phyloP scores from a whole-genome alignment of 1,284 basidiomycete genomes.

The Puccinia polysora region DNA sequence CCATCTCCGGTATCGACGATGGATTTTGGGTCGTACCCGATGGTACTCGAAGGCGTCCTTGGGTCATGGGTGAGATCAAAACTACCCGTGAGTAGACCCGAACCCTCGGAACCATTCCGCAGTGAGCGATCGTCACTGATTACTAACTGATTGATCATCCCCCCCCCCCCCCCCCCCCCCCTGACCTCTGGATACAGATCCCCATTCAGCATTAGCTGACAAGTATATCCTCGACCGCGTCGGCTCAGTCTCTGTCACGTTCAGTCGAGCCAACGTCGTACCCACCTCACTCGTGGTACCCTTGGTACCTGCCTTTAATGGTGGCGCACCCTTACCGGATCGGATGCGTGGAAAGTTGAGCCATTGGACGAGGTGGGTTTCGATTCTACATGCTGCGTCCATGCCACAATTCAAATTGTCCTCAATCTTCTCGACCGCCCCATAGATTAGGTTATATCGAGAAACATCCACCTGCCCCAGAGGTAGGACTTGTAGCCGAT shows the following conservation, averaged over 20 bases:
- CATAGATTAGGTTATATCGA: constrained; percentile 35
- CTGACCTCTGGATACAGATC: constrained; percentile 9
- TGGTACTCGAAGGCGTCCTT: constrained; percentile 41
- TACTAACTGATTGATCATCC: neutral
- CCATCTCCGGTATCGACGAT: constrained; percentile 30
- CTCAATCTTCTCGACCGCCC: too few relatives aligned
- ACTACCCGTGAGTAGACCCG: constrained; percentile 26
- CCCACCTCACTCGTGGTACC: constrained; percentile 38
- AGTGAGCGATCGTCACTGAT: neutral
- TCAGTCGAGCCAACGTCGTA: constrained; percentile 32
- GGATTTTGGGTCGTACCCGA: constrained; percentile 42
- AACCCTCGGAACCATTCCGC: neutral
- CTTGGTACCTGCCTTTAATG: constrained; percentile 31
- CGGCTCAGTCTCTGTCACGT: constrained; percentile 31
- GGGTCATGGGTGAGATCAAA: constrained; percentile 41
- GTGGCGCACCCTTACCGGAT: constrained; percentile 35
- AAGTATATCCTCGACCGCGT: constrained; percentile 38
- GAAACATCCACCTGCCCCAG: constrained; percentile 21
- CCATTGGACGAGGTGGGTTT: constrained; percentile 40
- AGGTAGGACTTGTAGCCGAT: constrained; percentile 39
- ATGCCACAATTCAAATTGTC: neutral
- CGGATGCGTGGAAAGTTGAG: constrained; percentile 36
- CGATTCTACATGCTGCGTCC: neutral
- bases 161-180: neutral
- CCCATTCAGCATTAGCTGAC: constrained; percentile 42